Percentiles rank a stretch among this genome's conserved stretches.
phyloP scores from a whole-genome alignment of 106 monocot species.

The Platanthera zijinensis region DNA sequence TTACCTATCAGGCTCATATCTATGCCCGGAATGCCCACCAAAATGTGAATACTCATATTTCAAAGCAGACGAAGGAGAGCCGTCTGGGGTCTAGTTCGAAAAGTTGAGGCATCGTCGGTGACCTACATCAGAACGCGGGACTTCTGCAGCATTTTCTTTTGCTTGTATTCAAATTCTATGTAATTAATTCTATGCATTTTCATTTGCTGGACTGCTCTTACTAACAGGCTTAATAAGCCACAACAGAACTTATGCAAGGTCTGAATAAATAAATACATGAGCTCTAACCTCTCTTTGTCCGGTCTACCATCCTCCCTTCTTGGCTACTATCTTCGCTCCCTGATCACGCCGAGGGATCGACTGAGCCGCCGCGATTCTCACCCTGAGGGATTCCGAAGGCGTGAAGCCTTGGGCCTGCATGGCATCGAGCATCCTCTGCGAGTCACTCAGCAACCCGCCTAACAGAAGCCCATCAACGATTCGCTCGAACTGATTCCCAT shows the following conservation, averaged over 20 bases:
- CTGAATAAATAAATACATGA: not conserved
- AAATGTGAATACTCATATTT: not conserved
- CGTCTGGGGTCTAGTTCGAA: not conserved
- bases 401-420: conserved; percentile 49
- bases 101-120: not conserved
- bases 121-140: not conserved
- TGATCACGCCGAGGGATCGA: conserved; percentile 16
- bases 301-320: not conserved
- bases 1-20: too few relatives aligned
- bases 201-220: too few relatives aligned
- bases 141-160: not conserved
- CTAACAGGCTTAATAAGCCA: too few relatives aligned
- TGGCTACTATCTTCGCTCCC: not conserved
- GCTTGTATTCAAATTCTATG: not conserved
- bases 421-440: conserved; percentile 38
- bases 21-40: too few relatives aligned
- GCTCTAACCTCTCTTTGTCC: not conserved
- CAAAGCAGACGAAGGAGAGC: conserved; percentile 24
- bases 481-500: conserved; percentile 60
- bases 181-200: too few relatives aligned
- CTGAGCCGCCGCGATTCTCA: conserved; percentile 30
- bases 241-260: too few relatives aligned
- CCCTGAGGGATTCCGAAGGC: conserved; percentile 30
- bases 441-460: conserved; percentile 46
- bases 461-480: conserved; percentile 44